Percentiles rank a stretch among this genome's conserved stretches.
Conservation (phyloP, 768 basidiomycete species). For the Ramaria rubella region DNA sequence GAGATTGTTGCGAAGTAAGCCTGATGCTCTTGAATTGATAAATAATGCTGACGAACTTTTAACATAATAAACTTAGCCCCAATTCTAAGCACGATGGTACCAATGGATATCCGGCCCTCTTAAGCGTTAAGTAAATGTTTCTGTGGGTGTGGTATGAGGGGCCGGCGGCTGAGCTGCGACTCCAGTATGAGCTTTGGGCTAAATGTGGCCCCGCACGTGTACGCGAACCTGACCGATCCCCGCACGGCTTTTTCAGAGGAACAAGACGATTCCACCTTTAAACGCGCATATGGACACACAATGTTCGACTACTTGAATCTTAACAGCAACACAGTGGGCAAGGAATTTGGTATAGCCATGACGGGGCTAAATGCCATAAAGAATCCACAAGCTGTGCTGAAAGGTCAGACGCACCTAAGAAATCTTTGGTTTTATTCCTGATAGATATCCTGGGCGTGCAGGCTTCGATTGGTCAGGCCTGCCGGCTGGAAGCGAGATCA, state of each 20-base stretch:
- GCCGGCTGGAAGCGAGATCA: not conserved
- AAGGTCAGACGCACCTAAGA: constrained; percentile 23
- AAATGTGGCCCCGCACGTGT: not conserved
- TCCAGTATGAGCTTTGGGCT: no score
- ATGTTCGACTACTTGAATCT: constrained; percentile 62
- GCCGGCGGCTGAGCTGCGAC: not conserved
- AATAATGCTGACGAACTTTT: not conserved
- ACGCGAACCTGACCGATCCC: not conserved
- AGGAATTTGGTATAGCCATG: constrained; percentile 31
- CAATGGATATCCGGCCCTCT: constrained; percentile 16
- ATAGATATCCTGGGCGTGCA: constrained; percentile 27
- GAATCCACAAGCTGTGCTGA: constrained; percentile 14
- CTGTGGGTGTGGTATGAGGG: constrained; percentile 3
- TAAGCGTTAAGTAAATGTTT: constrained; percentile 17
- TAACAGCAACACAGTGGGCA: constrained; percentile 41
- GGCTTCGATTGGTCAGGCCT: constrained; percentile 8
- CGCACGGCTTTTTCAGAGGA: not conserved
- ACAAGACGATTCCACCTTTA: not conserved
- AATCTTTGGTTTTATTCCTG: constrained; percentile 11
- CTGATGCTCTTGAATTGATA: not conserved
- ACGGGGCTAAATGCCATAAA: constrained; percentile 14
- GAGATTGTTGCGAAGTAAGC: not conserved
- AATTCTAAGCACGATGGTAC: constrained; percentile 18
- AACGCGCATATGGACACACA: constrained; percentile 45
- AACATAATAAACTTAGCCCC: constrained; percentile 12